Base-by-base conservation (phyloP, 2,329 filamentous ascomycete genomes). In the Aspergillus brasiliensis region DNA sequence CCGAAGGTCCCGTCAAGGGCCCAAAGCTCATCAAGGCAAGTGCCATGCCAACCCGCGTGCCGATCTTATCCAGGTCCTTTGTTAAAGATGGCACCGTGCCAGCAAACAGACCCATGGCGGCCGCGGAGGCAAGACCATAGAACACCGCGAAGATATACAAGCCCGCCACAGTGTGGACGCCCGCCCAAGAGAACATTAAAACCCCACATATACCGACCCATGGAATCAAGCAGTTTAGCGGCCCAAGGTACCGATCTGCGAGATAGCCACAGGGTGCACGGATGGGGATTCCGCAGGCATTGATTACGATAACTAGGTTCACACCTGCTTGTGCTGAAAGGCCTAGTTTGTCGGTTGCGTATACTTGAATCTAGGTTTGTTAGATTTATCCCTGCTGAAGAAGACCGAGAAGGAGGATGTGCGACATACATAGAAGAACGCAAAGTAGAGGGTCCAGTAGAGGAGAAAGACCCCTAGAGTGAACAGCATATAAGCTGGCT, bases 111-210 rank as follows among this genome's bases (percentile, higher is more conserved):
- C 77, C 75, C 59, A 83, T 80, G 10, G 80, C 76, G 0, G 76
- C 80, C 0, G 77, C 79, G 1, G 74, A 74, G 5, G 78, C 76
- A 47, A 80, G 72, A 0, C 81, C 81, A 56, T 81, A 80, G 8
- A 80, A 67, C 0, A 78, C 72, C 0, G 78, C 77, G 66, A 80
- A 83, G 1, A 71, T 76, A 51, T 77, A 80, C 1, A 83, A 65
- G 0, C 74, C 73, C 13, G 68, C 65, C 25, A 69, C 60, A 3
- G 68, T 73, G 27, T 71, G 65, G 2, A 88, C 83, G 1, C 76
- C 81, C 3, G 81, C 80, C 87, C 86, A 89, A 58, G 78, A 78
- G 66, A 82, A 86, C 46, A 85, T 72, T 58, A 84, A 74, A 21
- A 81, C 69, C 2, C 79, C 77, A 5, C 82, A 75, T 5, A 80